These are phyloP conservation scores for Leccinum subspadiceum DNA, from an alignment of 1,284 basidiomycete genomes.

Conservation along the genomic window DNA sequence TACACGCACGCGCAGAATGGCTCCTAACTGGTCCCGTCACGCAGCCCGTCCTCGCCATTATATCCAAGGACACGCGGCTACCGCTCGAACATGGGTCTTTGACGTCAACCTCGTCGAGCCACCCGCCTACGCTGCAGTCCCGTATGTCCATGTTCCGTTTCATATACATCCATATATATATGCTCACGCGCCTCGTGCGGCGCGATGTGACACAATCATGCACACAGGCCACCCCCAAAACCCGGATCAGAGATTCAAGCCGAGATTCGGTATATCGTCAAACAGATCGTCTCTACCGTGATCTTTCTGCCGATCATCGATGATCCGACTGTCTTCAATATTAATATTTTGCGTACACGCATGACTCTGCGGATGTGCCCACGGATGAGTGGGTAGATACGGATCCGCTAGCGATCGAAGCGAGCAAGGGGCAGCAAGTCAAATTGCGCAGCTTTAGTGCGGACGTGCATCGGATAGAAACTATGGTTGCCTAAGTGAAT, in stretches of 20 bases:
- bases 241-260: slow-evolving; percentile 93
- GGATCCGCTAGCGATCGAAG: slow-evolving; percentile 92
- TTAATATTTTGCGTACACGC: slow-evolving; percentile 82
- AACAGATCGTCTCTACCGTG: slow-evolving; percentile 96
- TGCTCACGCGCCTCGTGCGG: neutral
- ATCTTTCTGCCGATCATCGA: slow-evolving; percentile 95
- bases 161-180: neutral
- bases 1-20: slow-evolving; percentile 63
- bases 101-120: slow-evolving; percentile 83
- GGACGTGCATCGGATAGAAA: slow-evolving; percentile 87
- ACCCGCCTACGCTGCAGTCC: slow-evolving; percentile 44
- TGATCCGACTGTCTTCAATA: slow-evolving; percentile 94
- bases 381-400: slow-evolving; percentile 93
- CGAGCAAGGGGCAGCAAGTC: slow-evolving; percentile 95
- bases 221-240: slow-evolving; percentile 50
- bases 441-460: slow-evolving; percentile 89
- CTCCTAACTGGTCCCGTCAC: slow-evolving; percentile 87
- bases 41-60: slow-evolving; percentile 95
- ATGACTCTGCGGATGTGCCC: slow-evolving; percentile 83
- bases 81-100: slow-evolving; percentile 97
- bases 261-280: slow-evolving; percentile 96
- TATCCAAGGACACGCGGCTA: slow-evolving; percentile 89
- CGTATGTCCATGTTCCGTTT: slow-evolving; percentile 39
- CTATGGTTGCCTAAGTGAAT: slow-evolving; percentile 88
- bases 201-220: slow-evolving; percentile 3